Conservation (phyloP, 495 filamentous ascomycete genomes). For the Oleoguttula mirabilis region DNA sequence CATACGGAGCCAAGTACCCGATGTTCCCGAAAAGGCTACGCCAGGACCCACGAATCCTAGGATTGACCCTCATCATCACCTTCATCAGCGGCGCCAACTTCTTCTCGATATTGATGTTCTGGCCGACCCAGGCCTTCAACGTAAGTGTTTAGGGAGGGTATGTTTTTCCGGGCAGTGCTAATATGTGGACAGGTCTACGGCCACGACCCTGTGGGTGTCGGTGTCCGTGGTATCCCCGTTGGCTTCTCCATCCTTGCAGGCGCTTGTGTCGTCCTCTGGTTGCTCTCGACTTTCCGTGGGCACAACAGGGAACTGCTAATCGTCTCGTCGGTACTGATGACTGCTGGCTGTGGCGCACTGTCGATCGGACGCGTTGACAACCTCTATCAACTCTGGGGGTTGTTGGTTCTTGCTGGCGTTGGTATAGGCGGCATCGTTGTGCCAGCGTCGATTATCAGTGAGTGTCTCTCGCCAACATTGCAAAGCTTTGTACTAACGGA, state of each 20-base stretch:
- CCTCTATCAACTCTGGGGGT: slow-evolving; percentile 46
- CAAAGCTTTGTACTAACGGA: neutral
- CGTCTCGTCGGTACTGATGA: slow-evolving; percentile 52
- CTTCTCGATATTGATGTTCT: slow-evolving; percentile 57
- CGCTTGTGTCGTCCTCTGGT: slow-evolving; percentile 48
- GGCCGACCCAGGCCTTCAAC: slow-evolving; percentile 64
- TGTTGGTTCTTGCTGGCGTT: slow-evolving; percentile 52
- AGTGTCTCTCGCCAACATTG: neutral
- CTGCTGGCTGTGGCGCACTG: slow-evolving; percentile 54
- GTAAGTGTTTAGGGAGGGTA: no score
- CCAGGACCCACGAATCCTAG: slow-evolving; percentile 50
- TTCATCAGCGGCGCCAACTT: slow-evolving; percentile 66
- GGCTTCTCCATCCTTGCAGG: slow-evolving; percentile 52
- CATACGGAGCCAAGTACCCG: slow-evolving; percentile 47
- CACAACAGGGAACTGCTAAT: slow-evolving; percentile 54
- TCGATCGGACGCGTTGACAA: slow-evolving; percentile 47
- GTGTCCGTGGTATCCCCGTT: slow-evolving; percentile 53
- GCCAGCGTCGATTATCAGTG: slow-evolving; percentile 52
- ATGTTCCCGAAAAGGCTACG: slow-evolving; percentile 47
- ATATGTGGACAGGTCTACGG: no score
- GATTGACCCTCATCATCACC: slow-evolving; percentile 56
- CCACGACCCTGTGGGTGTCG: slow-evolving; percentile 44
- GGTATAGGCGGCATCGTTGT: slow-evolving; percentile 67
- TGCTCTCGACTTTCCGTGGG: slow-evolving; percentile 49
- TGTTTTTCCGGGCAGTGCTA: no score